phyloP scores from a whole-genome alignment of 192 early-diverging fungal species.

The Thamnidium elegans region DNA sequence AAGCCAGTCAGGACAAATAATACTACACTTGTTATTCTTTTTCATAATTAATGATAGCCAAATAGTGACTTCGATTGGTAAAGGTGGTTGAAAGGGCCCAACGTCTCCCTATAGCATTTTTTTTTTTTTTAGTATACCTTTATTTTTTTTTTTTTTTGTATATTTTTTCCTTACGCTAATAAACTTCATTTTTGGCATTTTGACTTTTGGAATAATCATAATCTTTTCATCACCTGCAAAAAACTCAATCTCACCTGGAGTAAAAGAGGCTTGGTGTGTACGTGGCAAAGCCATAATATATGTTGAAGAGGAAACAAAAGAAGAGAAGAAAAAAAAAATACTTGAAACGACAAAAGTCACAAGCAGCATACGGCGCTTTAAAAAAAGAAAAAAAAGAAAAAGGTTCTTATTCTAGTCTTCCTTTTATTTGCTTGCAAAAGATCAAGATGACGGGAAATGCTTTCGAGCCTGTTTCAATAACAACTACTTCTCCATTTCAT shows the following conservation, averaged over 20 bases:
- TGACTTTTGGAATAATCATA: constrained; percentile 69
- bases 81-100: constrained; percentile 72
- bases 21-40: constrained; percentile 75
- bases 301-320: background rate
- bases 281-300: constrained; percentile 46
- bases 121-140: too few relatives aligned
- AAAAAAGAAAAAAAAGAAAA: constrained; percentile 5
- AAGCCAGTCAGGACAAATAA: constrained; percentile 82
- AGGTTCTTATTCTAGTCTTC: background rate
- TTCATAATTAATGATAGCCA: constrained; percentile 89
- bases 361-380: too few relatives aligned
- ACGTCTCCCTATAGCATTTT: too few relatives aligned
- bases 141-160: background rate
- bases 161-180: constrained; percentile 53
- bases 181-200: constrained; percentile 69
- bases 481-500: too few relatives aligned
- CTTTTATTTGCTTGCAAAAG: too few relatives aligned
- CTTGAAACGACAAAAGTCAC: too few relatives aligned
- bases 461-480: too few relatives aligned
- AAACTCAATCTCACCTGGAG: constrained; percentile 85
- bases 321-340: constrained; percentile 17
- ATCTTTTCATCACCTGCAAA: constrained; percentile 77
- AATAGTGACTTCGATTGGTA: constrained; percentile 70
- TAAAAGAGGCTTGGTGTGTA: constrained; percentile 48
- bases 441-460: too few relatives aligned